Conservation (phyloP, 148 eudicot genomes). For the Nepenthes gracilis region DNA sequence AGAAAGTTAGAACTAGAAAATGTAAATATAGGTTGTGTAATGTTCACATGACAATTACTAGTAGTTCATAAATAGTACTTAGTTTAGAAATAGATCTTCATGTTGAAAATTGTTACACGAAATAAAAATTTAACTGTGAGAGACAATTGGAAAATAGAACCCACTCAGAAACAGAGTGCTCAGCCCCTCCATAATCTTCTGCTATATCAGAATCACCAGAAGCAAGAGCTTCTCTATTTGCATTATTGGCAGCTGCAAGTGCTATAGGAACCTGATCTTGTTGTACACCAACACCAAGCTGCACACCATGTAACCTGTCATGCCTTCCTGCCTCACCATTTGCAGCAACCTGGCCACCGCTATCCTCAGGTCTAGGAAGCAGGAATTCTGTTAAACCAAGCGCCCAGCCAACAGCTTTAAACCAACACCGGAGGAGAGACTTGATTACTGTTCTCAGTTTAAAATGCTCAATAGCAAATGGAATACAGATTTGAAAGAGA, state of each 20-base stretch:
- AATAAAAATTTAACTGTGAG: not conserved
- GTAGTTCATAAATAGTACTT: too few relatives aligned
- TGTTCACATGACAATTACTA: too few relatives aligned
- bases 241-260: constrained; percentile 32
- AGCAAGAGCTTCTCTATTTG: constrained; percentile 32
- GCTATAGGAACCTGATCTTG: constrained; percentile 38
- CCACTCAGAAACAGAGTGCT: constrained; percentile 81
- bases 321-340: constrained; percentile 61
- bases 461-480: constrained; percentile 92
- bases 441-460: constrained; percentile 74
- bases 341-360: constrained; percentile 49
- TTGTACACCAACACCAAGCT: constrained; percentile 32
- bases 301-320: constrained; percentile 46
- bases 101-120: too few relatives aligned
- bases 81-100: too few relatives aligned
- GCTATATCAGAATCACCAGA: constrained; percentile 23
- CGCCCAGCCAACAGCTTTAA: constrained; percentile 85
- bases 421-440: constrained; percentile 84
- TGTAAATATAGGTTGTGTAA: too few relatives aligned
- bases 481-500: constrained; percentile 91
- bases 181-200: constrained; percentile 59
- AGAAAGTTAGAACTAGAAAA: too few relatives aligned
- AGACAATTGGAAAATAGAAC: constrained; percentile 12
- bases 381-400: constrained; percentile 78
- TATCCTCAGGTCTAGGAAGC: constrained; percentile 75